Evolutionary conservation across 495 filamentous ascomycete genomes (phyloP).

Genomic region (Neurospora terricola): DNA sequence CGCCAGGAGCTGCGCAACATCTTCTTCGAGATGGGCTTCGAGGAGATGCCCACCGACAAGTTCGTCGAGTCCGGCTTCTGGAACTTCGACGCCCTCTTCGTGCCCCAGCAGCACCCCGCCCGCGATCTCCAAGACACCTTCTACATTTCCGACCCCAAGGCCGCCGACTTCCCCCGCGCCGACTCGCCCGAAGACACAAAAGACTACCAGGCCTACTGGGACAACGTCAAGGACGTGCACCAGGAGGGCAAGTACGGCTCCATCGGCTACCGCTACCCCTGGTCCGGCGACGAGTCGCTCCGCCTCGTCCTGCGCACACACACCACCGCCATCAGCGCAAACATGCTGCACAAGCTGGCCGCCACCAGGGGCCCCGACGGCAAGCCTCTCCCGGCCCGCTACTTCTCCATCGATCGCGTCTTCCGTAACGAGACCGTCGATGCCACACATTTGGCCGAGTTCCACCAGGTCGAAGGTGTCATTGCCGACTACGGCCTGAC

Average conservation of each 20-base stretch:
- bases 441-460: constrained; percentile 92
- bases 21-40: constrained; percentile 90
- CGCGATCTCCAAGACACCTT: constrained; percentile 96
- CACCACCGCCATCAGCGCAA: constrained; percentile 82
- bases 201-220: constrained; percentile 77
- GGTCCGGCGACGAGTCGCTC: constrained; percentile 78
- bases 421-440: constrained; percentile 86
- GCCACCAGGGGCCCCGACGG: constrained; percentile 45
- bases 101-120: constrained; percentile 94
- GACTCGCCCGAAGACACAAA: constrained; percentile 48
- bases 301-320: constrained; percentile 90
- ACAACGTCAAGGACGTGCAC: constrained; percentile 78
- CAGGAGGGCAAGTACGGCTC: constrained; percentile 80
- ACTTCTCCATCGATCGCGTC: constrained; percentile 96
- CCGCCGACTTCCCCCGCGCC: constrained; percentile 60
- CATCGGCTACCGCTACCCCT: constrained; percentile 91
- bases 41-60: constrained; percentile 71
- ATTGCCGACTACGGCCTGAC: constrained; percentile 92
- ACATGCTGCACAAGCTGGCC: constrained; percentile 83
- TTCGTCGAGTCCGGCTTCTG: constrained; percentile 95
- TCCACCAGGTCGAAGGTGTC: constrained; percentile 97
- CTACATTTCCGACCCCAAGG: constrained; percentile 83
- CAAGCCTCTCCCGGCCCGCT: constrained; percentile 59
- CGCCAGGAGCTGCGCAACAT: constrained; percentile 74
- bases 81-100: constrained; percentile 95